A percentile compares a stretch with the other conserved stretches of the same genome.
Evolutionary conservation across 2,329 filamentous ascomycete genomes (phyloP).

Genomic region (Grosmannia clavigera): DNA sequence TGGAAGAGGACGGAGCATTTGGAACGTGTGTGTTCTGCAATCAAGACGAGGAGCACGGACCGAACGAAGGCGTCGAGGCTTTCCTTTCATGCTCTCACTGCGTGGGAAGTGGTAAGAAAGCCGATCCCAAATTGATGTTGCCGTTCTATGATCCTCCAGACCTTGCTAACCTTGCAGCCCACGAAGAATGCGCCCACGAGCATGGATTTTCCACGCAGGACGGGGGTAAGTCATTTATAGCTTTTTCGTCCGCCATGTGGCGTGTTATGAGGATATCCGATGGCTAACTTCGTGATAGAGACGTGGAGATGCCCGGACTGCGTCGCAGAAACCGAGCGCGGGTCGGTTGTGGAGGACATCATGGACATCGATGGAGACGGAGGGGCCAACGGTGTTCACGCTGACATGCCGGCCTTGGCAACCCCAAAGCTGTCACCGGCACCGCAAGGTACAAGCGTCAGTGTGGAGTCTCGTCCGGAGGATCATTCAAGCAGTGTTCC

Average conservation of each 20-base stretch:
- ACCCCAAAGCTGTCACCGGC: constrained; percentile 57
- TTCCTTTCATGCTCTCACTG: constrained; percentile 68
- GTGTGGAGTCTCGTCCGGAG: constrained; percentile 60
- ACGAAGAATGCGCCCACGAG: constrained; percentile 77
- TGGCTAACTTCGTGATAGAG: constrained; percentile 15
- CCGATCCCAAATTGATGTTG: neutral
- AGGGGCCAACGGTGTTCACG: neutral
- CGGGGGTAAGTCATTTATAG: constrained; percentile 41
- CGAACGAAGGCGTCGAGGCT: constrained; percentile 67
- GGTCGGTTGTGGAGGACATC: constrained; percentile 14
- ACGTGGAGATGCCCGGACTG: constrained; percentile 43
- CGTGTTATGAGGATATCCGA: neutral
- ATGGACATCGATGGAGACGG: constrained; percentile 8
- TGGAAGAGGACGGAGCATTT: constrained; percentile 37
- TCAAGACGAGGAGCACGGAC: constrained; percentile 71
- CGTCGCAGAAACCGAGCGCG: constrained; percentile 19
- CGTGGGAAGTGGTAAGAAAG: constrained; percentile 64
- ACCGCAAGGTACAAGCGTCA: constrained; percentile 46
- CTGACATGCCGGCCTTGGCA: constrained; percentile 11
- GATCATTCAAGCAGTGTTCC: constrained; percentile 62
- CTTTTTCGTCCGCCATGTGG: neutral
- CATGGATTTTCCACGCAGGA: constrained; percentile 48
- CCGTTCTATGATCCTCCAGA: constrained; percentile 7
- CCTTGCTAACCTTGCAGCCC: constrained; percentile 49
- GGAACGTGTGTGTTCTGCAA: constrained; percentile 60